phyloP scores from a whole-genome alignment of 768 basidiomycete species.

The Kwoniella shandongensis region DNA sequence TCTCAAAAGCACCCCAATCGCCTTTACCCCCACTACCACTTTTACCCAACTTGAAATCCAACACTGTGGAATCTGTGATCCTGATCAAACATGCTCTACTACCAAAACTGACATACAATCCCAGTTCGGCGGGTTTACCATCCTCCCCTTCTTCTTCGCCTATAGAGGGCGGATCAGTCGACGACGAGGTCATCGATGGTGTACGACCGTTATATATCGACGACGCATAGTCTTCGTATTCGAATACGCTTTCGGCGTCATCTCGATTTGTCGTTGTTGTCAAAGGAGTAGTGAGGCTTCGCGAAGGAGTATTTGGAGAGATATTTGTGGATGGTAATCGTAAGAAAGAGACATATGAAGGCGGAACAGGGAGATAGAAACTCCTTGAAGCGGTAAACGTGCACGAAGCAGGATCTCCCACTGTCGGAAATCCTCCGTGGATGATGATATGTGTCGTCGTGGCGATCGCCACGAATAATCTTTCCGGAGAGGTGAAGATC shows the following conservation, averaged over 20 bases:
- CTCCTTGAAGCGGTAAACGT: conserved; percentile 17
- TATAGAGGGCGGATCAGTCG: neutral
- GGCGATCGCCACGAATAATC: conserved; percentile 18
- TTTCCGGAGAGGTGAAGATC: conserved; percentile 2
- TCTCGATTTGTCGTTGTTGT: no score
- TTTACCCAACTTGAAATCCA: conserved; percentile 20
- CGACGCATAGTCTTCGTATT: conserved; percentile 12
- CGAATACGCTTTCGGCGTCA: conserved; percentile 6
- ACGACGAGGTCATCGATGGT: neutral
- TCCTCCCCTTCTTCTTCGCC: neutral
- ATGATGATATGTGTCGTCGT: conserved; percentile 17
- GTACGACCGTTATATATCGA: conserved; percentile 2
- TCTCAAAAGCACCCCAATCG: conserved; percentile 20
- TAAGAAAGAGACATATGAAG: conserved; percentile 19
- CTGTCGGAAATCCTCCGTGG: conserved; percentile 10
- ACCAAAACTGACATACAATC: conserved; percentile 29
- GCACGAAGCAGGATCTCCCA: neutral
- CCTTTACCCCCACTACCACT: conserved; percentile 11
- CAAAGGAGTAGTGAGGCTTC: neutral
- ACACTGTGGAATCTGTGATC: conserved; percentile 26
- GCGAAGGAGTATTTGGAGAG: neutral
- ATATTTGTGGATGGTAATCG: conserved; percentile 11
- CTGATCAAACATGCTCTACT: conserved; percentile 26
- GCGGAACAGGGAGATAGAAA: conserved; percentile 32
- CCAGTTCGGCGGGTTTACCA: conserved; percentile 8